phyloP scores from a whole-genome alignment of 1,284 basidiomycete genomes.

The Tylopilus microsporus region DNA sequence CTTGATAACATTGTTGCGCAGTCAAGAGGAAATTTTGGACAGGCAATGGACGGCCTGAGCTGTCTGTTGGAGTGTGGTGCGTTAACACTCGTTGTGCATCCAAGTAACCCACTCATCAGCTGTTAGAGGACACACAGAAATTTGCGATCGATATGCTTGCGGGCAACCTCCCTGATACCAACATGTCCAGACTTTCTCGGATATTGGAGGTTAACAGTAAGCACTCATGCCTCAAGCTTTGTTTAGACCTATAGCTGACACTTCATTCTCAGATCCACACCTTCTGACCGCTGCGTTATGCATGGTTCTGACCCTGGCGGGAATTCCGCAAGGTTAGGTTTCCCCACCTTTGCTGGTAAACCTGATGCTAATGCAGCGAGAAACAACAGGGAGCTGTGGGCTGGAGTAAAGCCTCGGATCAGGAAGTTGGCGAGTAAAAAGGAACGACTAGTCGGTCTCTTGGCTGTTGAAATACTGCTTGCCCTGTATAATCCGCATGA shows the following conservation, averaged over 20 bases:
- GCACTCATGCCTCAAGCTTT: not conserved
- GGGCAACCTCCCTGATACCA: not conserved
- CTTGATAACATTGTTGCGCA: constrained; percentile 13
- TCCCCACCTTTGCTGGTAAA: not conserved
- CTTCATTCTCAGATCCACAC: constrained; percentile 7
- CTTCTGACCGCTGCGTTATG: constrained; percentile 17
- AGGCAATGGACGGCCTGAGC: constrained; percentile 23
- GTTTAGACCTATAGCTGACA: too few species aligned
- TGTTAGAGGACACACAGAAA: constrained; percentile 11
- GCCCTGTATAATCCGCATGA: constrained; percentile 9
- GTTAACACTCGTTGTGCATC: not conserved
- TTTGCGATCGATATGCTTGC: constrained; percentile 11
- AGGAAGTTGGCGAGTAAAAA: constrained; percentile 14
- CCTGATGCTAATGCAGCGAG: too few species aligned
- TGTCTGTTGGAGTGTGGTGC: constrained; percentile 23
- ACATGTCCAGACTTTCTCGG: constrained; percentile 10
- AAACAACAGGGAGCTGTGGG: constrained; percentile 6
- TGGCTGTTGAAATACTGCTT: constrained; percentile 23
- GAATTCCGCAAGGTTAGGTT: constrained; percentile 10
- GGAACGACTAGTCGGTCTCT: constrained; percentile 13
- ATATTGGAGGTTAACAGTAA: constrained; percentile 17
- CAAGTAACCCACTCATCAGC: not conserved
- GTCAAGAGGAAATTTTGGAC: constrained; percentile 12
- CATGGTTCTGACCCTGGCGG: constrained; percentile 18
- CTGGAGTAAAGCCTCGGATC: constrained; percentile 6